Evolutionary conservation across 345 rosid genomes (phyloP), one percentile per base, ranked within the genome.

Genomic region (Acer negundo): DNA sequence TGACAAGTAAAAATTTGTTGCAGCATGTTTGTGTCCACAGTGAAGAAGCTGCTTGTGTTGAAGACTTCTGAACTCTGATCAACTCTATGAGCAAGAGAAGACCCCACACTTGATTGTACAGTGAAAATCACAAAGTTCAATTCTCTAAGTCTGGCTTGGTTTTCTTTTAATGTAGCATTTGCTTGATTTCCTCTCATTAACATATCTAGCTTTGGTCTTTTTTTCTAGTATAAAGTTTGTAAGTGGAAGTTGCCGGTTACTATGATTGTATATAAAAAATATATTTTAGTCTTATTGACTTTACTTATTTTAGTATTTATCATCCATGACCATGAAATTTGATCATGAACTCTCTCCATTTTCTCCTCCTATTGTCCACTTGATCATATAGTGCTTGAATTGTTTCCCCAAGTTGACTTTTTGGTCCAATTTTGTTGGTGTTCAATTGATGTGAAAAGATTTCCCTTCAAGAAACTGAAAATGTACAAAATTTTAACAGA

Each of bases 1-100:
- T 10, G 28, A n/a, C 51, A 35, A 35, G 38, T 35, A 38, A 35
- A 24, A 73, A 73, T 22, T 79, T 79, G 5, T 63, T 67, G 85
- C 82, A 87, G 90, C 72, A 85, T 87, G 88, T 87, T 87, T 62
- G 79, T 87, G 58, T 81, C 82, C 22, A 70, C 88, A 19, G 87
- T 81, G 51, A 87, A 81, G 84, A 87, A 82, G 83, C 77, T 87
- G 80, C 82, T 83, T 58, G 83, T 87, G 55, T 68, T 85, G 78
- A 87, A 85, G 72, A 85, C 87, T 80, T 80, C 78, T 46, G 74
- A 70, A 31, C 74, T 62, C 61, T 9, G 11, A 9, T 35, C 71
- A 51, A 64, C 73, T 46, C 17, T 58, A 28, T 40, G 31, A 24
- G 11, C 24, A 75, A 42, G 63, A 73, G 42, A 82, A 73, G 74